These are phyloP conservation scores for Diaporthe citrichinensis DNA, from an alignment of 2,329 filamentous ascomycete species.

Conservation along the genomic window DNA sequence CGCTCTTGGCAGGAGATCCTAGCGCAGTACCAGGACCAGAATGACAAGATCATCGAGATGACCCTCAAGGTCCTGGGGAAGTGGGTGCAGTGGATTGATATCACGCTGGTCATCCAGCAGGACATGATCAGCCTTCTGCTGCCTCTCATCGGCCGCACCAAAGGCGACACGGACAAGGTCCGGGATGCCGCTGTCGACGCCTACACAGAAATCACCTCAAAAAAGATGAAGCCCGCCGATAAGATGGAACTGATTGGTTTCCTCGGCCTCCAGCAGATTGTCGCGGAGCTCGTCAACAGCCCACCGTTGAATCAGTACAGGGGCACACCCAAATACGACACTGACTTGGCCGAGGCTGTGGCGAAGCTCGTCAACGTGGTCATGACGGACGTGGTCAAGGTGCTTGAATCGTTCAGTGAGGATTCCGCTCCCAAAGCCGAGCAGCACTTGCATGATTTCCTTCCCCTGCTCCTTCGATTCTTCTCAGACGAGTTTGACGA, in stretches of 20 bases:
- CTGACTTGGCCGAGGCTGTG: conserved; percentile 93
- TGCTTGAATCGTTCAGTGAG: conserved; percentile 78
- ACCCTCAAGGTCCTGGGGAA: conserved; percentile 92
- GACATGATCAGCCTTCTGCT: conserved; percentile 88
- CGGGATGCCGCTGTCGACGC: conserved; percentile 94
- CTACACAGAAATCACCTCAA: conserved; percentile 94
- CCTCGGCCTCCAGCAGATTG: conserved; percentile 87
- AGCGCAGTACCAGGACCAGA: conserved; percentile 78
- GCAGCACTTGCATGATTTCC: conserved; percentile 84
- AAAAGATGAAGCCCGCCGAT: conserved; percentile 96
- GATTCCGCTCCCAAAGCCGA: conserved; percentile 82
- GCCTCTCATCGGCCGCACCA: conserved; percentile 84
- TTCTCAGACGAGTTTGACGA: conserved; percentile 99
- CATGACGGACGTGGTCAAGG: conserved; percentile 87
- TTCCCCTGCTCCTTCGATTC: conserved; percentile 90
- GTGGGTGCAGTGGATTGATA: conserved; percentile 99
- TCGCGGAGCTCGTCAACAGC: conserved; percentile 87
- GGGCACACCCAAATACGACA: conserved; percentile 90
- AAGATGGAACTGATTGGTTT: conserved; percentile 96
- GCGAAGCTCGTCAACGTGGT: conserved; percentile 96
- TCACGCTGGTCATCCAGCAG: conserved; percentile 91
- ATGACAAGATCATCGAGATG: conserved; percentile 84
- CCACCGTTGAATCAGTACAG: conserved; percentile 84
- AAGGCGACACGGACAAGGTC: conserved; percentile 80
- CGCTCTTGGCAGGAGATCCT: conserved; percentile 94